Evolutionary conservation across 305 asterid species (phyloP), one percentile per base, ranked within the genome.

Genomic region (Rubia balearica): DNA sequence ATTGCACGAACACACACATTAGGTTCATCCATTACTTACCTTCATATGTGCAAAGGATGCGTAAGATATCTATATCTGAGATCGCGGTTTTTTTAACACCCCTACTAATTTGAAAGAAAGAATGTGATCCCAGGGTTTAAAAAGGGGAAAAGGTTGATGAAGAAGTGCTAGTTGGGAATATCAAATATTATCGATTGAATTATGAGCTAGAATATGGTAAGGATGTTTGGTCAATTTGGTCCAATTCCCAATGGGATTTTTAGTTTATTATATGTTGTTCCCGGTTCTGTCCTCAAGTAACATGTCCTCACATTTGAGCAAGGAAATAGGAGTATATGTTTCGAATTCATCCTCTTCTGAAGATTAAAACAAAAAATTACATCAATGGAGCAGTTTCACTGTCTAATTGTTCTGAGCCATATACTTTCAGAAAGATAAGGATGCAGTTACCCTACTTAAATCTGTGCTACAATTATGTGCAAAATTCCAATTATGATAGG

Each of bases 201-300:
- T 51, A 51, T 51, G 59, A 51, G 59, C 59, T 21, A 17, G 30
- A 5, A 51, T 41, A 42, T 6, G 40, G 78, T 67, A 72, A 67
- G 16, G 69, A 65, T 13, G 49, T 62, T 62, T 63, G 19, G 48
- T 63, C 43, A 64, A 38, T 30, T 64, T 78, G 74, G 84, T 75
- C 71, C 92, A 81, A 85, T 77, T 87, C 77, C 89, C 91, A 63
- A 85, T 71, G 78, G 74, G 69, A 7, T 73, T 68, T 7, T n/a
- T 41, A 21, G 6, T 8, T 65, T 21, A n/a, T 21, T 65, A 41
- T 65, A 41, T 19, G n/a, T 41, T 16, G n/a, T 33, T 59, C 63
- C 41, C 30, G 17, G 30, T 19, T 36, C 48, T 69, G 65, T 19
- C 62, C 11, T 36, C 7, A 56, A 56, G 65, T 13, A 40, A 41